phyloP scores from a whole-genome alignment of 148 eudicot genomes.

The Bassia scoparia region DNA sequence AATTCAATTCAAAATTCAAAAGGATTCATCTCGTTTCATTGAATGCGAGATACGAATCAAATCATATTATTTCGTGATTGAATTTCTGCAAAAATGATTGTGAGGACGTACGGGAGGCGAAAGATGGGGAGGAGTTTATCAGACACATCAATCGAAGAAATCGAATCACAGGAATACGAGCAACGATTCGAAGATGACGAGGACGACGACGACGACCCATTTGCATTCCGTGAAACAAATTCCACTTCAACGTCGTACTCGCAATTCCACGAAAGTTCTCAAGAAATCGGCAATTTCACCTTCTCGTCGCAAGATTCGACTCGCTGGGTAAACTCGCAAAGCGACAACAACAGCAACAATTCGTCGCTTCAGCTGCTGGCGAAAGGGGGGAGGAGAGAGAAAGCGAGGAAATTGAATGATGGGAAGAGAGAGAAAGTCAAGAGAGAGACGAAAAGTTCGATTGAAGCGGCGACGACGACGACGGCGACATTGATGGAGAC shows the following conservation, averaged over 20 bases:
- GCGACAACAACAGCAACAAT: background rate
- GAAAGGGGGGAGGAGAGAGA: constrained; percentile 28
- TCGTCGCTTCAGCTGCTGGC: constrained; percentile 28
- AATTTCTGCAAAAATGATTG: constrained; percentile 45
- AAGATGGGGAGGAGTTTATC: constrained; percentile 38
- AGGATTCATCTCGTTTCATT: background rate
- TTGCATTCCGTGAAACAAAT: constrained; percentile 28
- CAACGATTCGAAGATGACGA: constrained; percentile 33
- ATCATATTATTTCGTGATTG: background rate
- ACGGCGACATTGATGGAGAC: constrained; percentile 85
- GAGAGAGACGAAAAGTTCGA: background rate
- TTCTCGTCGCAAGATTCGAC: constrained; percentile 66
- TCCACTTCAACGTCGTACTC: constrained; percentile 6
- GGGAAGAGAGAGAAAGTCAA: constrained; percentile 18
- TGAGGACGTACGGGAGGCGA: constrained; percentile 77
- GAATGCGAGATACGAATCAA: background rate
- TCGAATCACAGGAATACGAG: constrained; percentile 38
- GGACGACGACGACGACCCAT: constrained; percentile 41
- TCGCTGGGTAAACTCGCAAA: constrained; percentile 42
- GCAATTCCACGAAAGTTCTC: constrained; percentile 36
- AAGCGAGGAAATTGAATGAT: constrained; percentile 33
- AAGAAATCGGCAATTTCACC: constrained; percentile 41
- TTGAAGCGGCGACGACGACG: background rate
- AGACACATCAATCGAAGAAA: constrained; percentile 33
- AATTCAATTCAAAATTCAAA: background rate